Evolutionary conservation across 352 stramenopile genomes (phyloP).

Genomic region (Pythium scleroteichum): DNA sequence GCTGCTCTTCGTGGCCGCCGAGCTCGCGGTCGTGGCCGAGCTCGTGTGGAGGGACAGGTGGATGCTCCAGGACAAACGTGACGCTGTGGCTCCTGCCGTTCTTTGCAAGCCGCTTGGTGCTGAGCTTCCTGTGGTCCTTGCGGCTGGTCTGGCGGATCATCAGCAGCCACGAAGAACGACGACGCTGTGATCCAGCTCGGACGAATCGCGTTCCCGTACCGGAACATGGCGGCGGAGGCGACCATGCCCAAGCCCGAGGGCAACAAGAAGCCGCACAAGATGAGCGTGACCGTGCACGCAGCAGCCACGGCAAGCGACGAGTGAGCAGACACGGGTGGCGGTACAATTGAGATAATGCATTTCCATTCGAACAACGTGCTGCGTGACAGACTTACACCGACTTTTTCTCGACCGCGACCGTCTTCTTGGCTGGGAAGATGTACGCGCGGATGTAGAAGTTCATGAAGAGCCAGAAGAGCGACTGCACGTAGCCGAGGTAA

Average conservation of each 20-base stretch:
- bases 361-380: no score
- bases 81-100: constrained; percentile 13
- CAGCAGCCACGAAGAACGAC: no score
- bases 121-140: constrained; percentile 27
- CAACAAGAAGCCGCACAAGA: no score
- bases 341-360: no score
- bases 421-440: constrained; percentile 78
- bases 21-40: constrained; percentile 10
- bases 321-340: no score
- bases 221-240: background rate
- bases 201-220: background rate
- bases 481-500: constrained; percentile 95
- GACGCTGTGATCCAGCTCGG: constrained; percentile 3
- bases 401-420: constrained; percentile 14
- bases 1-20: background rate
- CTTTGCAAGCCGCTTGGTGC: constrained; percentile 23
- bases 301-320: no score
- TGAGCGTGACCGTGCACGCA: no score
- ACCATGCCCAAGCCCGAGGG: background rate
- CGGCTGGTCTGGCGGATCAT: constrained; percentile 14
- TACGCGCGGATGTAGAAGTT: constrained; percentile 98
- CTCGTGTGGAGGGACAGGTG: constrained; percentile 8
- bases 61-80: constrained; percentile 6
- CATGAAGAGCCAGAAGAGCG: constrained; percentile 94
- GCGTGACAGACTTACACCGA: background rate